Conservation (phyloP, 2,329 filamentous ascomycete genomes). For the Aureobasidium zeae region DNA sequence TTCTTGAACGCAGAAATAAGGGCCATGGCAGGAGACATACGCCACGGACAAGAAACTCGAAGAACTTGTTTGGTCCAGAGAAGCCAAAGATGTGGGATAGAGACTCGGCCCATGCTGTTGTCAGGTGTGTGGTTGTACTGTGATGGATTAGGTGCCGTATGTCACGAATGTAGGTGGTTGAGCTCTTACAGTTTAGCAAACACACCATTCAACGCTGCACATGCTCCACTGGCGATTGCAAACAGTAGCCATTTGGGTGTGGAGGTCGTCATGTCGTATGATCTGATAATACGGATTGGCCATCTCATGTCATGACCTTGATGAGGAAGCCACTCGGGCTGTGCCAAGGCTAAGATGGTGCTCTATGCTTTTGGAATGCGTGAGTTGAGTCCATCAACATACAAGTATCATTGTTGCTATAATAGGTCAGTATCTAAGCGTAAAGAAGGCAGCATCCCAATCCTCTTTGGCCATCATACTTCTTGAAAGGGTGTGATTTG, state of each 20-base stretch:
- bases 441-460: too few relatives aligned
- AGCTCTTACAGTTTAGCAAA: constrained; percentile 66
- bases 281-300: neutral
- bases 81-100: constrained; percentile 42
- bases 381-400: too few relatives aligned
- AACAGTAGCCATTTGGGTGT: constrained; percentile 47
- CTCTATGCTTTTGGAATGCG: neutral
- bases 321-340: constrained; percentile 3
- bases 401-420: neutral
- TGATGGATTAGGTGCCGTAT: too few relatives aligned
- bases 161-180: neutral
- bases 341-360: constrained; percentile 4
- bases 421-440: too few relatives aligned
- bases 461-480: too few relatives aligned
- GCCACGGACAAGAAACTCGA: constrained; percentile 43
- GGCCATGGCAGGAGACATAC: constrained; percentile 31
- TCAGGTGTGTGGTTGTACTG: constrained; percentile 53
- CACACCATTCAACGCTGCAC: constrained; percentile 71
- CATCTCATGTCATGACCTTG: constrained; percentile 1
- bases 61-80: constrained; percentile 35
- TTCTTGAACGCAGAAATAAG: neutral
- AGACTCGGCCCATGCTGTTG: constrained; percentile 42
- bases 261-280: neutral
- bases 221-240: constrained; percentile 64
- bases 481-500: too few relatives aligned